phyloP scores from a whole-genome alignment of 2,329 filamentous ascomycete genomes.

The Microsporum ferrugineum region DNA sequence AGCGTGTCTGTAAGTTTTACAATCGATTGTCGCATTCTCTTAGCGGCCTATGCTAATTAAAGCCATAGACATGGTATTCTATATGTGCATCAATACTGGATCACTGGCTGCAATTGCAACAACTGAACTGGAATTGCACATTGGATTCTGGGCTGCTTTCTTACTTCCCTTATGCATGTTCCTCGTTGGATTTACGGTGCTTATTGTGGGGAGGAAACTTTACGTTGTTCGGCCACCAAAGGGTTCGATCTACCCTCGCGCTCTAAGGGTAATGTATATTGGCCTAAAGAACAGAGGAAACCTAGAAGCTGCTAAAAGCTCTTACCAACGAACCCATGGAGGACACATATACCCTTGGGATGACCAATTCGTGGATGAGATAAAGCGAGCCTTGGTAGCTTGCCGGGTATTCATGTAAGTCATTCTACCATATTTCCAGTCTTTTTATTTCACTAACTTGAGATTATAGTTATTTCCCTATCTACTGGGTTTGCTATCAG shows the following conservation, averaged over 20 bases:
- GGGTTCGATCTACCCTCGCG: constrained; percentile 53
- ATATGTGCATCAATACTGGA: constrained; percentile 63
- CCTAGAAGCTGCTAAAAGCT: constrained; percentile 55
- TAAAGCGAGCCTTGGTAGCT: constrained; percentile 53
- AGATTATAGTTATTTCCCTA: constrained; percentile 39
- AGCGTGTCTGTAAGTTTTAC: constrained; percentile 42
- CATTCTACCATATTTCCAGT: not conserved
- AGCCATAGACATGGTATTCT: constrained; percentile 53
- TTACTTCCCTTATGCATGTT: constrained; percentile 53
- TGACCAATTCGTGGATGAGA: constrained; percentile 59
- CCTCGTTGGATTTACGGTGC: constrained; percentile 46
- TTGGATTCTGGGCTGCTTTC: constrained; percentile 57
- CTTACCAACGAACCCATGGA: constrained; percentile 46
- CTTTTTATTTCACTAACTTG: not conserved
- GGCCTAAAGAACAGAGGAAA: constrained; percentile 44
- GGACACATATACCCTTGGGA: constrained; percentile 46
- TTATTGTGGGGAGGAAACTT: constrained; percentile 35
- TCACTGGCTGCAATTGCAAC: constrained; percentile 56
- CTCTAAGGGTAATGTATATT: constrained; percentile 46
- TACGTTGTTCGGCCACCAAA: constrained; percentile 43
- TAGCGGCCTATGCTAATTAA: constrained; percentile 1
- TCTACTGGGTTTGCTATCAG: constrained; percentile 58
- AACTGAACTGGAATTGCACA: constrained; percentile 54
- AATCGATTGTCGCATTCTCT: not conserved
- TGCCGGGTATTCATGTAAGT: constrained; percentile 59